Percentiles rank a stretch among this genome's conserved stretches.
Evolutionary conservation across 345 rosid species (phyloP).

Genomic region (Moricandia moricandioides): DNA sequence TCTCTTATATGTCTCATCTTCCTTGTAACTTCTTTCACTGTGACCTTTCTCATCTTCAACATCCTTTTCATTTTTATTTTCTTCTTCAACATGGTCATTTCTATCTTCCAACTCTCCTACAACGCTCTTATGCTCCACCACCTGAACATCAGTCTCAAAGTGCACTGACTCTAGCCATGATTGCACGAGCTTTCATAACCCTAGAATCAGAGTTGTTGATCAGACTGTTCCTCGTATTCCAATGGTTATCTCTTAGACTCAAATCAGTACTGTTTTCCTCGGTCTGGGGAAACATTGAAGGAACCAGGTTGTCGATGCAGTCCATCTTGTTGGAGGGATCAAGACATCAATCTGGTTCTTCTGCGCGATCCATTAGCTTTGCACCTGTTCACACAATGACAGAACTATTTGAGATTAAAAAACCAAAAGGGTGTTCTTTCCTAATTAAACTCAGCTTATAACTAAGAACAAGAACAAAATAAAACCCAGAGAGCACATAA

Average conservation of each 20-base stretch:
- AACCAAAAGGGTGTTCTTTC: neutral
- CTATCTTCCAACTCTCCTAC: conserved; percentile 13
- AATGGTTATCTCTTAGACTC: neutral
- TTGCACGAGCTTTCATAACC: conserved; percentile 22
- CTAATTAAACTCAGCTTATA: neutral
- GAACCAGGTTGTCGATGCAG: neutral
- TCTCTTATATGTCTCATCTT: conserved; percentile 13
- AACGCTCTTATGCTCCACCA: neutral
- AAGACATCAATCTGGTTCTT: conserved; percentile 22
- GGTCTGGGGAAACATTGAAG: conserved; percentile 6
- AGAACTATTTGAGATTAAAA: neutral
- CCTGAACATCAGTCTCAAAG: neutral
- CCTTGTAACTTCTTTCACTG: neutral
- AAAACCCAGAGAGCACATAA: too few species aligned
- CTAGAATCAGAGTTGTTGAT: conserved; percentile 23
- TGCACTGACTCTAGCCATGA: neutral
- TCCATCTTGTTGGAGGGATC: neutral
- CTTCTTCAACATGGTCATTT: conserved; percentile 3
- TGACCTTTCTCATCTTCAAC: conserved; percentile 2
- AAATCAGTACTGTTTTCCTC: neutral
- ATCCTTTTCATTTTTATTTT: neutral
- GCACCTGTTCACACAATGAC: conserved; percentile 26
- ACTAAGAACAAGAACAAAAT: too few species aligned
- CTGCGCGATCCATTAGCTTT: neutral
- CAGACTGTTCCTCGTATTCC: conserved; percentile 7